phyloP scores from a whole-genome alignment of 768 basidiomycete species.

The Tulasnella sp. region DNA sequence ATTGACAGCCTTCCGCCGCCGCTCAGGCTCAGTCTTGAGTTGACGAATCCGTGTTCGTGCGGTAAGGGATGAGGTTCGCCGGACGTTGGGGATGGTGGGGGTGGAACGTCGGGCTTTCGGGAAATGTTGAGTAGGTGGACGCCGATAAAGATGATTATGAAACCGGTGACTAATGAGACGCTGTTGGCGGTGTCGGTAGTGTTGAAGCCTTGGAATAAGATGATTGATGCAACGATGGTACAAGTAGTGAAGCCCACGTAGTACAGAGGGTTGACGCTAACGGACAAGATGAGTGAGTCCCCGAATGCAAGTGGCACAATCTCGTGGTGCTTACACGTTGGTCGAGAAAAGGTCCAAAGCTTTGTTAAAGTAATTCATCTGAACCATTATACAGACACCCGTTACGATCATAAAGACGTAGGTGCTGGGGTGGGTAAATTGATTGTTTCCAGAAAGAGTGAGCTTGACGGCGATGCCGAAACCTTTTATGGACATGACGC shows the following conservation, averaged over 20 bases:
- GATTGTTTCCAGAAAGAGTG: constrained; percentile 87
- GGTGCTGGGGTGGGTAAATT: constrained; percentile 91
- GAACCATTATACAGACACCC: constrained; percentile 74
- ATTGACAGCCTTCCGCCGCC: not conserved
- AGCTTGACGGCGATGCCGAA: constrained; percentile 96
- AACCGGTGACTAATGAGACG: constrained; percentile 80
- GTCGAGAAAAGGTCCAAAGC: constrained; percentile 94
- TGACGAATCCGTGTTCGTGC: constrained; percentile 14
- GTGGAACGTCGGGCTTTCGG: constrained; percentile 34
- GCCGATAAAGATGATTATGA: constrained; percentile 88
- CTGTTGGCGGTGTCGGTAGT: constrained; percentile 75
- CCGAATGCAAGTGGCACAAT: not conserved
- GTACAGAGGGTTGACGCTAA: constrained; percentile 93
- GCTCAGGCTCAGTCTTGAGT: constrained; percentile 10
- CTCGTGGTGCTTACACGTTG: constrained; percentile 66
- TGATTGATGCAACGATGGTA: constrained; percentile 88
- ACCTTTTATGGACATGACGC: constrained; percentile 99
- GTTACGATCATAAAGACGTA: constrained; percentile 88
- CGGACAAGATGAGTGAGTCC: not conserved
- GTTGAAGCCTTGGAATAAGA: constrained; percentile 96
- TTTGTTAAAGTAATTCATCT: constrained; percentile 98
- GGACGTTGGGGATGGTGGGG: not conserved
- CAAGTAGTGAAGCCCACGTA: constrained; percentile 94
- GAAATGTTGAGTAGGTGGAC: constrained; percentile 91
- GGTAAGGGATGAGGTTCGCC: constrained; percentile 3